Percentiles rank a stretch among this genome's conserved stretches.
Conservation (phyloP, 2,329 filamentous ascomycete genomes). For the Scedosporium boydii region DNA sequence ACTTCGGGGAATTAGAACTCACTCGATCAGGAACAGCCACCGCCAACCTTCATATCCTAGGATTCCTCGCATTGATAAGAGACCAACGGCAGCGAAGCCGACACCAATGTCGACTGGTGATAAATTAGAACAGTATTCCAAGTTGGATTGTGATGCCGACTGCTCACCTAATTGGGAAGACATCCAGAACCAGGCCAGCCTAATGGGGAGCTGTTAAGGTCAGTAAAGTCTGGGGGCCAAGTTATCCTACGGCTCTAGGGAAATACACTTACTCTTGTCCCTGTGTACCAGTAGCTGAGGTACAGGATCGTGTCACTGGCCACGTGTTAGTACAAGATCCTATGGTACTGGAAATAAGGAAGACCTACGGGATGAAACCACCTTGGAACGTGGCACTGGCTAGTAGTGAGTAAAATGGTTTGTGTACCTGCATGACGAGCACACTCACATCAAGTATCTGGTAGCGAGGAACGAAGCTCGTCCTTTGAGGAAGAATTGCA, state of each 20-base stretch:
- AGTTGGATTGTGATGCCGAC: neutral
- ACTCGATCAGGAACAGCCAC: slow-evolving; percentile 40
- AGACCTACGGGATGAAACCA: slow-evolving; percentile 51
- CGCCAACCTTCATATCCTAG: slow-evolving; percentile 46
- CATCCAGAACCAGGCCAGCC: slow-evolving; percentile 61
- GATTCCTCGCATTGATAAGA: slow-evolving; percentile 43
- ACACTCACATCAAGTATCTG: slow-evolving; percentile 15
- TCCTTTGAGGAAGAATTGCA: slow-evolving; percentile 22
- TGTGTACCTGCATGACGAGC: neutral
- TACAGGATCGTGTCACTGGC: slow-evolving; percentile 40
- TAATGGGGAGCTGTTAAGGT: slow-evolving; percentile 42
- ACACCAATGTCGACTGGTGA: slow-evolving; percentile 31
- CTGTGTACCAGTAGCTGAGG: slow-evolving; percentile 62
- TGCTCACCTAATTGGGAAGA: slow-evolving; percentile 18
- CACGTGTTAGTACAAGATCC: neutral
- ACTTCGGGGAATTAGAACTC: slow-evolving; percentile 7
- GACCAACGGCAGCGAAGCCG: slow-evolving; percentile 46
- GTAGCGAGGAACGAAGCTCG: slow-evolving; percentile 22
- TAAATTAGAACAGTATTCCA: slow-evolving; percentile 9
- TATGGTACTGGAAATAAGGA: slow-evolving; percentile 5
- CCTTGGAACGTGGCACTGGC: slow-evolving; percentile 29
- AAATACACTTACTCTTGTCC: slow-evolving; percentile 27
- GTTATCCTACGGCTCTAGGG: neutral
- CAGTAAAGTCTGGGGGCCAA: neutral
- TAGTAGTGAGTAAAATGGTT: slow-evolving; percentile 7